Base-by-base conservation (phyloP, 2,329 filamentous ascomycete genomes). In the Epicoccum nigrum region DNA sequence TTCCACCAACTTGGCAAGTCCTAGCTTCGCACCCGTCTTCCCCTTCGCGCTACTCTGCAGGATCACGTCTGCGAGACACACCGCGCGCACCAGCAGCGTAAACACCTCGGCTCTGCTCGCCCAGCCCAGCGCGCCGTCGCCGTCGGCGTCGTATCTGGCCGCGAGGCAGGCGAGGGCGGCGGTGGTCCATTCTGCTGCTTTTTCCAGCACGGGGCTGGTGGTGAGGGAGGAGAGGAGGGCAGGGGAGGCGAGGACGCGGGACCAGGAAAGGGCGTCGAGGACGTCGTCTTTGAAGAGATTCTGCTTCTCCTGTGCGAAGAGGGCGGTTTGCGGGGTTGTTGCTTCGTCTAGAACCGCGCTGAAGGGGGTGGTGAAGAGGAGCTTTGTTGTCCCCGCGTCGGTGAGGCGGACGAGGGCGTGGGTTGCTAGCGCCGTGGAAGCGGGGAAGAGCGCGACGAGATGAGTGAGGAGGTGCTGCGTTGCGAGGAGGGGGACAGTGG, bases 231-330 rank as follows among this genome's bases (percentile, higher is more conserved):
- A 25, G 23, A 25, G 23, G 6, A 25, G 23, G 9, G 23, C 6
- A 6, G 23, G 50, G 0, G 59, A 53, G 5, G 61, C 55, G 23
- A 89, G 74, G 2, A 83, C 76, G 13, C 70, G 71, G 0, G 80
- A 74, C 91, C 92, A 97, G n/a, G 85, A 70, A 15, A 80, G 75
- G 3, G 86, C 79, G 70, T 97, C 92, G 39, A 86, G 80, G 5
- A 90, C 83, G 60, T 92, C 86, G 69, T 97, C 93, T 41, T 93
- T 78, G 71, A 90, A 97, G n/a, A 97, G 80, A 68, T 99, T 99
- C 69, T 96, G 92, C 70, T 95, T 92, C 74, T 99, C 94, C 48
- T 91, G 82, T 0, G 83, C 87, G 69, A 99, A 99, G 0, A 99
- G 82, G 3, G 86, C 80, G 56, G 86, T 83, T 65, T 90, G 83